Conservation (phyloP, 1,284 basidiomycete species). For the Puccinia horiana region DNA sequence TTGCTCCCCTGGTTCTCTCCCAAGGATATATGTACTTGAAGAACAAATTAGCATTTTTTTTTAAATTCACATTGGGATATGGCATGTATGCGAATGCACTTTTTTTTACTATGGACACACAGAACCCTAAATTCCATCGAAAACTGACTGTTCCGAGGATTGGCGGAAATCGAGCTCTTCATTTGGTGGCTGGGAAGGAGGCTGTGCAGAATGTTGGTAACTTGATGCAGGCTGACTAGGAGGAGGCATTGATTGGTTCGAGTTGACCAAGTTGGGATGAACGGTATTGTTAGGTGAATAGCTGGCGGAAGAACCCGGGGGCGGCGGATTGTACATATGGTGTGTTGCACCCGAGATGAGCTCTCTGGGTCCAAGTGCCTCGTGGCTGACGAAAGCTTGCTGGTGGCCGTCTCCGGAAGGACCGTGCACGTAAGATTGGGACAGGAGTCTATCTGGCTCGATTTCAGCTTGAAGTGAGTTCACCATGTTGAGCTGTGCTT, state of each 20-base stretch:
- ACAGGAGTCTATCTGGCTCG: constrained; percentile 15
- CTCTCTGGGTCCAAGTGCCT: constrained; percentile 5
- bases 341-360: background rate
- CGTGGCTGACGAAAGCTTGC: constrained; percentile 5
- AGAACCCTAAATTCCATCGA: background rate
- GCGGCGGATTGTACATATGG: background rate
- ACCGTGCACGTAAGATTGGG: constrained; percentile 4
- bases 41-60: background rate
- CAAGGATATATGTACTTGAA: background rate
- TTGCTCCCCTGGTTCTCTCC: background rate
- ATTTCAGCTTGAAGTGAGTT: constrained; percentile 45
- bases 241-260: constrained; percentile 39
- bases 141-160: background rate
- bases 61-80: background rate
- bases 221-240: constrained; percentile 32
- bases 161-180: constrained; percentile 4
- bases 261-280: background rate
- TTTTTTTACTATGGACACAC: no score
- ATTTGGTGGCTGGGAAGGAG: background rate
- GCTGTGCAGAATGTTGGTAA: constrained; percentile 9
- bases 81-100: background rate
- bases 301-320: background rate
- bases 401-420: background rate
- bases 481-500: constrained; percentile 46
- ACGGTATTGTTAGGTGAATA: background rate